A percentile compares a stretch with the other conserved stretches of the same genome.
Evolutionary conservation across 495 filamentous ascomycete species (phyloP).

Genomic region (Talaromyces liani): DNA sequence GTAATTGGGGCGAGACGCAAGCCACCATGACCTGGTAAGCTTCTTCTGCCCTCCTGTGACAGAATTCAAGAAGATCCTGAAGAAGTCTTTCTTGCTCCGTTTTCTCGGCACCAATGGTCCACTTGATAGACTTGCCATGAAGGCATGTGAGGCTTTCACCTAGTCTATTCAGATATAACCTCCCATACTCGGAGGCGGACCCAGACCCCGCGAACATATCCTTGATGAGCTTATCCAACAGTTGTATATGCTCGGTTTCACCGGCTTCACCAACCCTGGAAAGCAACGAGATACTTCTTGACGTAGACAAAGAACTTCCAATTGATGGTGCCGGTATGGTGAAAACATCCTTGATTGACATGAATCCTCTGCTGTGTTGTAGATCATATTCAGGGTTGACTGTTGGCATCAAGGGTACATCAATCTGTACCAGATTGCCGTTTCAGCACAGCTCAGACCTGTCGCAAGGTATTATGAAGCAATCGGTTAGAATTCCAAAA

Average conservation of each 20-base stretch:
- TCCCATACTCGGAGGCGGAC: slow-evolving; percentile 16
- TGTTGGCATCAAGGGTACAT: not conserved
- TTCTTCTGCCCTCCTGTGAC: not conserved
- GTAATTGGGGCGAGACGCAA: not conserved
- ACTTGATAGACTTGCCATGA: slow-evolving; percentile 2
- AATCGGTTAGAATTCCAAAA: not conserved
- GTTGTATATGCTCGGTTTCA: no score
- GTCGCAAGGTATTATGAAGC: not conserved
- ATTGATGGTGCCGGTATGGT: no score
- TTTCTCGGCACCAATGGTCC: slow-evolving; percentile 1
- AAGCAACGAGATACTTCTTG: no score
- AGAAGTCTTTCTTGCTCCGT: not conserved
- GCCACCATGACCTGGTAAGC: not conserved
- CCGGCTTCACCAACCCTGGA: no score
- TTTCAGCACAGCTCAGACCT: not conserved
- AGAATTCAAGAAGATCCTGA: not conserved
- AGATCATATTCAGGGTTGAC: not conserved
- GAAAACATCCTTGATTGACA: no score
- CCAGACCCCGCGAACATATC: not conserved
- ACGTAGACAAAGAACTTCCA: no score
- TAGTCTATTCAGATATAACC: slow-evolving; percentile 17
- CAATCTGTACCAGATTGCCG: not conserved
- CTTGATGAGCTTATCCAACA: no score
- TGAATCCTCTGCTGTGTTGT: not conserved
- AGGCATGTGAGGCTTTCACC: slow-evolving; percentile 9